Evolutionary conservation across 345 rosid species (phyloP).

Genomic region (Rhodamnia rubescens): DNA sequence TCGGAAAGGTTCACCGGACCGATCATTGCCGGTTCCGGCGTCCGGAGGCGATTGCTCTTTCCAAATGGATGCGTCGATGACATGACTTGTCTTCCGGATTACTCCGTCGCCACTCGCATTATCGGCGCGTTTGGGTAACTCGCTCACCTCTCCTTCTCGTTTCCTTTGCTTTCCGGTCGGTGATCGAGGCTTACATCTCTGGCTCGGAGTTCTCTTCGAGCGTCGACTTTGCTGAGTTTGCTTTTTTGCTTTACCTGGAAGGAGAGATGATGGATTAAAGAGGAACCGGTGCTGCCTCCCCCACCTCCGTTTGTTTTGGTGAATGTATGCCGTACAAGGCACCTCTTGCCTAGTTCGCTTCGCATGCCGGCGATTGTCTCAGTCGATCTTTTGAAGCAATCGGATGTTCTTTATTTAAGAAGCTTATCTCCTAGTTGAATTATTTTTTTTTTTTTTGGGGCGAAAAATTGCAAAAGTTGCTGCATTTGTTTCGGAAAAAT

Average conservation of each 20-base stretch:
- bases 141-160: background rate
- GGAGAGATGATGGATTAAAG: slow-evolving; percentile 5
- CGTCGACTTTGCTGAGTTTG: slow-evolving; percentile 1
- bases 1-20: background rate
- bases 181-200: background rate
- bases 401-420: background rate
- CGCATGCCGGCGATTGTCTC: background rate
- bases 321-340: slow-evolving; percentile 38
- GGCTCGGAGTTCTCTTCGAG: background rate
- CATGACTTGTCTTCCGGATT: slow-evolving; percentile 21
- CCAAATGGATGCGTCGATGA: slow-evolving; percentile 18
- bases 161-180: background rate
- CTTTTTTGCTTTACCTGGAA: background rate
- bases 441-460: background rate
- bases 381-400: background rate
- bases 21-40: background rate
- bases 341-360: background rate
- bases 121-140: slow-evolving; percentile 16
- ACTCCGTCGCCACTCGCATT: slow-evolving; percentile 8
- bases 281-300: background rate
- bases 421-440: background rate
- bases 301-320: background rate
- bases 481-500: background rate
- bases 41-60: background rate
- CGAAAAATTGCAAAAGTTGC: background rate